Evolutionary conservation across 352 stramenopile genomes (phyloP), one percentile per base, ranked within the genome.

Genomic region (Pythium graminicola): DNA sequence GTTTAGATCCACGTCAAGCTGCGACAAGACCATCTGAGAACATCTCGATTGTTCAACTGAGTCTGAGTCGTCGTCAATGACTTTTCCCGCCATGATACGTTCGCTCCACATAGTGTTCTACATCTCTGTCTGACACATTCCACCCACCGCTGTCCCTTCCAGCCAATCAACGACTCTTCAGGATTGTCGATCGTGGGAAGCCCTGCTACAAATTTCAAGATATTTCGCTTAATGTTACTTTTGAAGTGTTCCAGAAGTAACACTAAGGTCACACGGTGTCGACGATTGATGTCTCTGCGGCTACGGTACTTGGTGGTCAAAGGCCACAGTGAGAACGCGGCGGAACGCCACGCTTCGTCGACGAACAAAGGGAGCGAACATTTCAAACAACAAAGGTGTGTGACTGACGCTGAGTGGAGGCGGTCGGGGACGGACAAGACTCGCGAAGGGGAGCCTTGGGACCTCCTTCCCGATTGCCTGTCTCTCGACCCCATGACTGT

Each of bases 121-220:
- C 35, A 51, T 17, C 0, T 0, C 1, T 13, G 24, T 59, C 7
- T 65, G 44, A 22, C 17, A 9, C 17, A 19, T 9, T 36, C 43
- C 27, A 54, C 24, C 6, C 6, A 14, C 10, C 3, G 5, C 13
- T 26, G 27, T 16, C 28, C 24, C 43, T 43, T 58, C 56, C 56
- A 64, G 56, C 56, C 57, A 65, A 60, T 60, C 57, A 59, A 65
- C 57, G 57, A 65, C 57, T 60, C 57, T 65, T 65, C 50, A 65
- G 57, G 57, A 65, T 65, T 65, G 27, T 42, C 42, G 50, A 16
- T 24, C 41, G 19, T 23, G 5, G 19, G 14, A 23, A 20, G n/a
- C 2, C 7, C 40, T 16, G 0, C 27, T 62, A 62, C 29, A 47
- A 51, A 62, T 20, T 16, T 26, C 54, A 62, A 62, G 54, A 57